These are phyloP conservation scores for Panaeolus cyanescens DNA, from an alignment of 768 basidiomycete species.

Conservation along the genomic window DNA sequence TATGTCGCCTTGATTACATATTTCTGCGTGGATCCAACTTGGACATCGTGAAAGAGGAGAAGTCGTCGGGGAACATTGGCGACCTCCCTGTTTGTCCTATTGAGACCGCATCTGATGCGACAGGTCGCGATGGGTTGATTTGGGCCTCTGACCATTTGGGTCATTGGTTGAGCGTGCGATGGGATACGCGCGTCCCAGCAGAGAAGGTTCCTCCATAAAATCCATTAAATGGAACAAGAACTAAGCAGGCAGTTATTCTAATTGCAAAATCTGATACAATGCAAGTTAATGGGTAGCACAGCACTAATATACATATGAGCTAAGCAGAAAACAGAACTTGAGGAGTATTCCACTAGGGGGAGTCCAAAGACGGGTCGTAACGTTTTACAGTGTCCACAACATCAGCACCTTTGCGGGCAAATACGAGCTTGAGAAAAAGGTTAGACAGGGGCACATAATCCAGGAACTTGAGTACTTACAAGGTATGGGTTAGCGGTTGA, in stretches of 20 bases:
- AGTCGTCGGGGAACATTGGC: background rate
- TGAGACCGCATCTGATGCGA: background rate
- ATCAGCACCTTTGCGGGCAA: constrained; percentile 76
- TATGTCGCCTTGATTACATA: background rate
- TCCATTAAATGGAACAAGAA: background rate
- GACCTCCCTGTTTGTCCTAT: background rate
- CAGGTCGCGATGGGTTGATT: background rate
- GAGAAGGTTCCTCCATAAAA: background rate
- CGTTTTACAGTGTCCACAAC: constrained; percentile 84
- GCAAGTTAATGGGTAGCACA: constrained; percentile 1
- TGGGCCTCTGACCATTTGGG: background rate
- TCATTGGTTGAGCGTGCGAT: background rate
- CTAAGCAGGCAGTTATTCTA: background rate
- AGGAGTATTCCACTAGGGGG: constrained; percentile 6
- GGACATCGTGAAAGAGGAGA: background rate
- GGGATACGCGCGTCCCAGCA: background rate
- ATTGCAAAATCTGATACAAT: background rate
- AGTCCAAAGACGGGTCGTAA: constrained; percentile 39
- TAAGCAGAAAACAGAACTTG: background rate
- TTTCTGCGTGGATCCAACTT: background rate
- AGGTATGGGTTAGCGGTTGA: constrained; percentile 89
- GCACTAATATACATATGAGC: background rate
- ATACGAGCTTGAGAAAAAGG: constrained; percentile 63
- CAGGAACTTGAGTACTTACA: constrained; percentile 42
- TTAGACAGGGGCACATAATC: background rate